These are phyloP conservation scores for Helianthus annuus DNA, from an alignment of 129 eudicot species.

Conservation along the genomic window HanXRQr2.0-SUNRISE NC_035447.2:13123429-13123928, in stretches of 20 bases:
- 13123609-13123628: neutral
- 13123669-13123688: neutral
- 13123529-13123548: neutral
- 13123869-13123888: no score
- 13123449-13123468: slow-evolving; percentile 5
- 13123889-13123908: no score
- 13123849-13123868: no score
- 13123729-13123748: no score
- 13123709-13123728: no score
- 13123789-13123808: no score
- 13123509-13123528: neutral
- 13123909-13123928: no score
- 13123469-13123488: slow-evolving; percentile 1
- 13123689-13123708: neutral
- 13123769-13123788: no score
- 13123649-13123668: neutral
- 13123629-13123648: neutral
- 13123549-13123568: no score
- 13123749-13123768: no score
- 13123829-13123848: no score
- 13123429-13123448: neutral
- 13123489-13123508: slow-evolving; percentile 5
- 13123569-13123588: neutral
- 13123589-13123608: neutral
- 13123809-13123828: no score